Evolutionary conservation across 106 monocot species (phyloP), one percentile per base, ranked within the genome.

Genomic region (Phalaenopsis equestris): DNA sequence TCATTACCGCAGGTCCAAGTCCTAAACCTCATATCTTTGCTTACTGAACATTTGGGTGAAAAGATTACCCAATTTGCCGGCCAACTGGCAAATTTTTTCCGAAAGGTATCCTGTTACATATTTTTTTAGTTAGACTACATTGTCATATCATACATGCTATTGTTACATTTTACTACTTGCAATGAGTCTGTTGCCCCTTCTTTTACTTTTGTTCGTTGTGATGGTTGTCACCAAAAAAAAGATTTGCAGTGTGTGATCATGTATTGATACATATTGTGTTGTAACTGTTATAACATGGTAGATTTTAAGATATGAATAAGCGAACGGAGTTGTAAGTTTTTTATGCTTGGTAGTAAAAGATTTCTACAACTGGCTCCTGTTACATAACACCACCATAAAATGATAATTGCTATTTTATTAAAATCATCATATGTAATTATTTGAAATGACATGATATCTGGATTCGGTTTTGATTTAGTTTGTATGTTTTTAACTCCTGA

Each of bases 21-120:
- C 68, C 78, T 95, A 82, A 94, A 94, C 83, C 89, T 98, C 68
- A 91, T 98, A 64, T 98, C 98, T 42, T 86, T 94, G 39, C 82
- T 93, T 58, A 90, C 94, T 81, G 94, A 98, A 78, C 91, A 91
- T 94, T 89, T 89, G 75, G 94, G 89, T 41, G 90, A 86, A 42
- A 98, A 89, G 70, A 88, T 94, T 48, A 76, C 84, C 52, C 94
- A 94, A 56, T 94, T 91, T 88, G 89, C 91, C 79, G 85, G 85
- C 48, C 90, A 98, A 41, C 82, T 98, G 82, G 83, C 80, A 55
- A 84, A 86, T 8, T 98, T 92, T 73, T 98, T 98, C 43, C 84
- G 87, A 48, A 94, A 91, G 89, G 98, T 98, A 80, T 80, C 72
- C 23, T 8, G 78, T 65, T 2, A 56, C 43, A 41, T 14, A 41